A percentile compares a stretch with the other conserved stretches of the same genome.
Conservation (phyloP, 257 asterid genomes). For the Anisodus acutangulus region DNA sequence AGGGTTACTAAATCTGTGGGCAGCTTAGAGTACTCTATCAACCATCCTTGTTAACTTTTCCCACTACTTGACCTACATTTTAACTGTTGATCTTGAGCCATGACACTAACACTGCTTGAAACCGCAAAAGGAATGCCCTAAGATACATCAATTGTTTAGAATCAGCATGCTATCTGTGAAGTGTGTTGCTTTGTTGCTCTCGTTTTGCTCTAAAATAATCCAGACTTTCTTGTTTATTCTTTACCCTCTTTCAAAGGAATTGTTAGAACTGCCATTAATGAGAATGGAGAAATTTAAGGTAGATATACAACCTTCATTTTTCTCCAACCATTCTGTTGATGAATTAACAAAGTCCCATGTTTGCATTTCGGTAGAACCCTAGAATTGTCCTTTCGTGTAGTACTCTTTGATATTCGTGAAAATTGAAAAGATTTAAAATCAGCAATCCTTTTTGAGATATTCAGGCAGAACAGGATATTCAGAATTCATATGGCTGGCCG, state of each 20-base stretch:
- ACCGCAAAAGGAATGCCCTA: not conserved
- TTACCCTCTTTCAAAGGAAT: not conserved
- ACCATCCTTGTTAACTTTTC: not conserved
- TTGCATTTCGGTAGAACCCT: not conserved
- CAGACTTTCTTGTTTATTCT: not conserved
- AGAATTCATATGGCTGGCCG: not conserved
- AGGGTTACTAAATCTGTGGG: too few species aligned
- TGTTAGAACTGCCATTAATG: not conserved
- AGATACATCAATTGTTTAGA: not conserved
- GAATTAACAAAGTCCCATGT: not conserved
- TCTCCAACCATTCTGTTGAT: conserved; percentile 15
- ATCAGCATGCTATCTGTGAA: conserved; percentile 2
- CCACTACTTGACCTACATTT: not conserved
- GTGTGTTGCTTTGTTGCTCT: not conserved
- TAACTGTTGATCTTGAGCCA: not conserved
- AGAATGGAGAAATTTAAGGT: not conserved
- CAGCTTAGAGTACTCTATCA: too few species aligned
- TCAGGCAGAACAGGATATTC: not conserved
- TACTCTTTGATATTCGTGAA: not conserved
- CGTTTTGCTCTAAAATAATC: not conserved
- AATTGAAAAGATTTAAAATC: not conserved
- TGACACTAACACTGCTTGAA: not conserved
- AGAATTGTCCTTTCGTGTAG: not conserved
- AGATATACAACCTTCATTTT: not conserved
- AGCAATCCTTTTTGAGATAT: not conserved